Evolutionary conservation across 208 protist species (phyloP), one percentile per base, ranked within the genome.

Genomic region (Acanthamoeba lenticulata): DNA sequence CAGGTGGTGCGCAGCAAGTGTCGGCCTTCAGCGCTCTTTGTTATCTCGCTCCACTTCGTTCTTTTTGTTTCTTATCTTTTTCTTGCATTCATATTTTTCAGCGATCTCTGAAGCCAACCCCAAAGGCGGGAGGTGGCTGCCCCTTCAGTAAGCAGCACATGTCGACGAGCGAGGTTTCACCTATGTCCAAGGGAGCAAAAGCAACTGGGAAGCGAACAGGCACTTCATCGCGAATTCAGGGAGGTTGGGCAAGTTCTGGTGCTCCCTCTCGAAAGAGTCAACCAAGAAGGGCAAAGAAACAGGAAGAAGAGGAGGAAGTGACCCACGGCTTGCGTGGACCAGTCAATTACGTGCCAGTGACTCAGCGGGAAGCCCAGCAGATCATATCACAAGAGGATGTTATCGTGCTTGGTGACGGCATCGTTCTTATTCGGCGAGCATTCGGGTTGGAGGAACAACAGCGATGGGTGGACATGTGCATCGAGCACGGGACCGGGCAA

Each of bases 401-500:
- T 6, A 38, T 49, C 24, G 72, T 81, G 38, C 40, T 81, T 17
- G 36, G 72, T 21, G 72, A 81, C 72, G 72, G 72, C 24, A 32
- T 81, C 0, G 72, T 81, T 32, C 72, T 81, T 9, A 24, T 81
- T 24, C 72, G 72, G 36, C 40, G 45, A 17, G 72, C 72, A 7
- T 81, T 81, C 40, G 72, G 72, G 72, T 7, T 81, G 0, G 83
- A 90, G 29, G 49, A 90, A 34, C 83, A 90, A 36, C 83, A 90
- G 47, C 47, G 55, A 9, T 90, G 55, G 49, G 38, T 90, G 15
- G 83, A 90, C 83, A 90, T 90, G 83, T 90, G 83, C 27, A 90
- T 90, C 47, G 49, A 90, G 7, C 38, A 90, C 27, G 47, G 83
- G 5, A 67, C 45, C 9, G 83, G 83, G n/a, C 32, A 44, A n/a